Evolutionary conservation across 1,139 yeast genomes (phyloP).

Genomic region (Kodamaea arcana): DNA sequence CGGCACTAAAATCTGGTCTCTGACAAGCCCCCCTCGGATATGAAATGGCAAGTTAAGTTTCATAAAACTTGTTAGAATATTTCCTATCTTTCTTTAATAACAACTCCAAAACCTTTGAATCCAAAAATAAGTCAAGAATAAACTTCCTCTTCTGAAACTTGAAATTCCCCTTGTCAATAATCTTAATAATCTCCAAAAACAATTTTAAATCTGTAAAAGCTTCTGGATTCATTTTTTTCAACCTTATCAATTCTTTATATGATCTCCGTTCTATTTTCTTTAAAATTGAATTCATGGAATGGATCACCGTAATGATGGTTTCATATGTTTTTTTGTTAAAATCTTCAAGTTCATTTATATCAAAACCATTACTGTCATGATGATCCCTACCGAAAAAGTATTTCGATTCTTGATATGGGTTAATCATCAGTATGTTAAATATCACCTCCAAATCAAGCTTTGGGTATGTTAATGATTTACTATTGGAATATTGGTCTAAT

Average conservation of each 20-base stretch:
- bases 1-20: no score
- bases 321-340: constrained; percentile 24
- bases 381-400: constrained; percentile 20
- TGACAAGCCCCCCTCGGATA: no score
- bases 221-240: constrained; percentile 51
- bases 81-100: constrained; percentile 43
- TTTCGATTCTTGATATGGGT: constrained; percentile 31
- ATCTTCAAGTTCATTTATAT: background rate
- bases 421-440: constrained; percentile 23
- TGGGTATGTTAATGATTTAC: constrained; percentile 60
- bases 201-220: constrained; percentile 56
- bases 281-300: constrained; percentile 58
- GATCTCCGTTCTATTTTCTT: constrained; percentile 68
- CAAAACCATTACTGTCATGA: background rate
- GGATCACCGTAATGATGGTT: constrained; percentile 45
- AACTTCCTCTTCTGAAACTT: constrained; percentile 48
- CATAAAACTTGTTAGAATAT: no score
- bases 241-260: constrained; percentile 52
- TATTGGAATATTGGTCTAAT: constrained; percentile 46
- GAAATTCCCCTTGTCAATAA: constrained; percentile 66
- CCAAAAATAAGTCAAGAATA: constrained; percentile 61
- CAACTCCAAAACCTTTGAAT: constrained; percentile 53
- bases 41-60: no score
- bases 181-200: constrained; percentile 55
- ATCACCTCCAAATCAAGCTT: constrained; percentile 13